Evolutionary conservation across 169 alveolate genomes (phyloP).

Genomic region (Cryptosporidium canis): DNA sequence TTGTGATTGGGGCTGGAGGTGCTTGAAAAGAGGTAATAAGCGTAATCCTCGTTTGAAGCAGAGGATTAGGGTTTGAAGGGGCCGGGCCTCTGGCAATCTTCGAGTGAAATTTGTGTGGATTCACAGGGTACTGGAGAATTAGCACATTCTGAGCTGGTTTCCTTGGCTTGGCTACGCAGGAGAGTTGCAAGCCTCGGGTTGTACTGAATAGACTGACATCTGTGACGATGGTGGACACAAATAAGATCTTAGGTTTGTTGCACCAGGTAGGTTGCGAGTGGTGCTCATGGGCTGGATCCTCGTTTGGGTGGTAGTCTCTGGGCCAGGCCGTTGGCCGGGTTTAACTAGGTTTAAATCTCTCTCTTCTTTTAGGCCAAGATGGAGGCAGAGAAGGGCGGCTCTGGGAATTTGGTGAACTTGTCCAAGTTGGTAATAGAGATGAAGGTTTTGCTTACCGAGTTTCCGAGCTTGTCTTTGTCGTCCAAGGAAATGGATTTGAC

Average conservation of each 20-base stretch:
- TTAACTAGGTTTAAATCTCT: no score
- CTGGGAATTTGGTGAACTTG: background rate
- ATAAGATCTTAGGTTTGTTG: background rate
- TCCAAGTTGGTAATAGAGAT: slow-evolving; percentile 7
- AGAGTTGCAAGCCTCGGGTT: background rate
- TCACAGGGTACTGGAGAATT: background rate
- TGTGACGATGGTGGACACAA: slow-evolving; percentile 16
- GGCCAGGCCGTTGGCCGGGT: no score
- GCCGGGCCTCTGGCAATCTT: background rate
- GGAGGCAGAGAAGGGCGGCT: background rate
- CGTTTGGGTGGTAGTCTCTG: no score
- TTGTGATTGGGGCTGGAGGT: background rate
- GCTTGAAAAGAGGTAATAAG: background rate
- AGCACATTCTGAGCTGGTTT: background rate
- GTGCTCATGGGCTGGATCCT: no score
- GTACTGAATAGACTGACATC: background rate
- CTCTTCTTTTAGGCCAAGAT: slow-evolving; percentile 15
- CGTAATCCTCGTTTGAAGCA: background rate
- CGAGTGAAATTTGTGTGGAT: background rate
- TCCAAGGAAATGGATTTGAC: slow-evolving; percentile 58
- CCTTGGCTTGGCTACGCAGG: background rate
- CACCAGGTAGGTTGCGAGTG: slow-evolving; percentile 38
- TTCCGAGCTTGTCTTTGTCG: slow-evolving; percentile 19
- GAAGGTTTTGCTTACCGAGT: slow-evolving; percentile 22
- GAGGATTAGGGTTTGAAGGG: no score